phyloP scores from a whole-genome alignment of 1,284 basidiomycete genomes.

The Sphagnurus paluster region DNA sequence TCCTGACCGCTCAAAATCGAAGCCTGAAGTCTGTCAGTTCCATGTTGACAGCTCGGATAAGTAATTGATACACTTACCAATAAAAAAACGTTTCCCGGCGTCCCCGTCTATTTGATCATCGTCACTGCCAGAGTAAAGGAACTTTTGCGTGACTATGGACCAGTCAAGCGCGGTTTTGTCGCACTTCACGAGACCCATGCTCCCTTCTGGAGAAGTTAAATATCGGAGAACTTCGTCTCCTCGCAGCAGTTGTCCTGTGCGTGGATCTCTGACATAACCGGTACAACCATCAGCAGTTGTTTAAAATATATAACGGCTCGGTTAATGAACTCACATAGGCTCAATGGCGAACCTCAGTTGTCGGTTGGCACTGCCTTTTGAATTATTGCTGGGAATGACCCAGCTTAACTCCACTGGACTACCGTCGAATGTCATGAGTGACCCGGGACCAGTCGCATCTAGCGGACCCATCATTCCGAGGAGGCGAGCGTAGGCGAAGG shows the following conservation, averaged over 20 bases:
- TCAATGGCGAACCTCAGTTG: slow-evolving; percentile 32
- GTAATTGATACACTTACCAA: slow-evolving; percentile 22
- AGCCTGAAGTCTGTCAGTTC: slow-evolving; percentile 18
- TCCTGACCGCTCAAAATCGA: slow-evolving; percentile 27
- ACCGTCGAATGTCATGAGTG: slow-evolving; percentile 32
- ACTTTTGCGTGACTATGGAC: slow-evolving; percentile 26
- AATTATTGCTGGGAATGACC: slow-evolving; percentile 26
- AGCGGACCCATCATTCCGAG: slow-evolving; percentile 29
- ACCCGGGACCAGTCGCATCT: slow-evolving; percentile 18
- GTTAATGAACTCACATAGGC: slow-evolving; percentile 23
- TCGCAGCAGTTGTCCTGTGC: slow-evolving; percentile 22
- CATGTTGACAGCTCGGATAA: not conserved
- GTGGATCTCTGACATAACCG: slow-evolving; percentile 22
- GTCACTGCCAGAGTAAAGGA: slow-evolving; percentile 24
- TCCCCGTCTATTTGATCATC: slow-evolving; percentile 12
- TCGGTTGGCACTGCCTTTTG: slow-evolving; percentile 16
- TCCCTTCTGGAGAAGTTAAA: slow-evolving; percentile 23
- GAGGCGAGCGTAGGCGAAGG: slow-evolving; percentile 29
- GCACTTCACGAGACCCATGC: slow-evolving; percentile 26
- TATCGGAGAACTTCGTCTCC: slow-evolving; percentile 28
- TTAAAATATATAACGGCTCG: not conserved
- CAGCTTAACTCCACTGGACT: slow-evolving; percentile 32
- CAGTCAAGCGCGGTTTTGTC: slow-evolving; percentile 24
- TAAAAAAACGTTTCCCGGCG: slow-evolving; percentile 28
- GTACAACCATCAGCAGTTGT: slow-evolving; percentile 9